Percentiles rank a stretch among this genome's conserved stretches.
Evolutionary conservation across 2,329 filamentous ascomycete genomes (phyloP).

Genomic region (Xylaria arbuscula): DNA sequence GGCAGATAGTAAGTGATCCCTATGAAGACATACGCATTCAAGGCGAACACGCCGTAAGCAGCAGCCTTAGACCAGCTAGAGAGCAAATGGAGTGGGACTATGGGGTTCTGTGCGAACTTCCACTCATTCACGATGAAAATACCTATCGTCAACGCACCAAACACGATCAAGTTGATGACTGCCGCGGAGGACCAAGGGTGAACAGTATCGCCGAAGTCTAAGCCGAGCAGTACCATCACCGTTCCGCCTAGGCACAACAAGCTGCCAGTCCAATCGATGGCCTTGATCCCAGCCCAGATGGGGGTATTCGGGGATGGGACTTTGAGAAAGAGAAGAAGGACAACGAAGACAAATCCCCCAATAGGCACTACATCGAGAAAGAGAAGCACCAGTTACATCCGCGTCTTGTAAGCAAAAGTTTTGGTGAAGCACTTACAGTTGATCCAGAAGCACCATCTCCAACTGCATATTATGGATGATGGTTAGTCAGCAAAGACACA

Average conservation of each 20-base stretch:
- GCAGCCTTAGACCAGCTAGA: background rate
- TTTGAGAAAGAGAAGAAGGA: background rate
- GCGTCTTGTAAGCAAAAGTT: too few species aligned
- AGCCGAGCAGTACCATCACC: background rate
- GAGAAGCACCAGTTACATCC: too few species aligned
- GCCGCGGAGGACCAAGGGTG: background rate
- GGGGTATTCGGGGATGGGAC: background rate
- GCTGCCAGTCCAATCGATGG: background rate
- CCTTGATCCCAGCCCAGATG: background rate
- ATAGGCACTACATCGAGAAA: too few species aligned
- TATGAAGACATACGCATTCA: background rate
- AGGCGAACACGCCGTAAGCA: background rate
- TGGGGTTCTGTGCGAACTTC: background rate
- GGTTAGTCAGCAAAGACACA: too few species aligned
- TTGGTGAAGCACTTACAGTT: background rate
- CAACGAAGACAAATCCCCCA: background rate
- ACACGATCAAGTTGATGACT: background rate
- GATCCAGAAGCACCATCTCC: background rate
- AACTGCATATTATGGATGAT: background rate
- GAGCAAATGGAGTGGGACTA: background rate
- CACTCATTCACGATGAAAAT: background rate
- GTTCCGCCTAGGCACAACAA: background rate
- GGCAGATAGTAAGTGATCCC: background rate
- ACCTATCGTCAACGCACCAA: background rate
- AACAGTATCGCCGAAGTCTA: background rate